phyloP scores from a whole-genome alignment of 805 yeast genomes.

The Ogataea paraovalis region DNA sequence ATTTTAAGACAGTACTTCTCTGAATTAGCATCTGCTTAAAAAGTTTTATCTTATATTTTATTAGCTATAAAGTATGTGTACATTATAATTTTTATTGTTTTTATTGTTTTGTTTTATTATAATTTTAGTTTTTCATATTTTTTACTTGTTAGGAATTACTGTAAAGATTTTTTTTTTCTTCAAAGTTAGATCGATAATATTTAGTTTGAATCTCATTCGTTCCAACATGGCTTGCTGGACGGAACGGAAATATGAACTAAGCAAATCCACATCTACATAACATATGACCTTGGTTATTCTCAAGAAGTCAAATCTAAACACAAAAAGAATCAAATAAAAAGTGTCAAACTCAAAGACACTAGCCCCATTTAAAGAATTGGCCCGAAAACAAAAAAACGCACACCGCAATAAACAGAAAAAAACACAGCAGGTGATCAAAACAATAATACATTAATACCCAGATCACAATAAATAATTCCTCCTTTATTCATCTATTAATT shows the following conservation, averaged over 20 bases:
- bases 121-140: neutral
- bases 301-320: neutral
- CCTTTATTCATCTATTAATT: neutral
- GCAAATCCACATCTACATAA: neutral
- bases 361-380: neutral
- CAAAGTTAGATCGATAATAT: neutral
- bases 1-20: slow-evolving; percentile 90
- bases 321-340: neutral
- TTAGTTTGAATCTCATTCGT: neutral
- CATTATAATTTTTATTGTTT: neutral
- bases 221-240: neutral
- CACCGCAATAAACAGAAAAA: neutral
- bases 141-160: neutral
- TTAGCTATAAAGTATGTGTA: neutral
- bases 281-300: neutral
- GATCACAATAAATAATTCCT: neutral
- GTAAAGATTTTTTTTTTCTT: neutral
- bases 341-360: neutral
- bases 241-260: neutral
- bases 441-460: neutral
- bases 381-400: neutral
- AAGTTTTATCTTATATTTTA: neutral
- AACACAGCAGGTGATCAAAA: neutral
- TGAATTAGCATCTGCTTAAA: slow-evolving; percentile 45
- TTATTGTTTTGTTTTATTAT: neutral